These are phyloP conservation scores for Penicillium paxilli DNA, from an alignment of 495 filamentous ascomycete genomes.

Conservation along the genomic window DNA sequence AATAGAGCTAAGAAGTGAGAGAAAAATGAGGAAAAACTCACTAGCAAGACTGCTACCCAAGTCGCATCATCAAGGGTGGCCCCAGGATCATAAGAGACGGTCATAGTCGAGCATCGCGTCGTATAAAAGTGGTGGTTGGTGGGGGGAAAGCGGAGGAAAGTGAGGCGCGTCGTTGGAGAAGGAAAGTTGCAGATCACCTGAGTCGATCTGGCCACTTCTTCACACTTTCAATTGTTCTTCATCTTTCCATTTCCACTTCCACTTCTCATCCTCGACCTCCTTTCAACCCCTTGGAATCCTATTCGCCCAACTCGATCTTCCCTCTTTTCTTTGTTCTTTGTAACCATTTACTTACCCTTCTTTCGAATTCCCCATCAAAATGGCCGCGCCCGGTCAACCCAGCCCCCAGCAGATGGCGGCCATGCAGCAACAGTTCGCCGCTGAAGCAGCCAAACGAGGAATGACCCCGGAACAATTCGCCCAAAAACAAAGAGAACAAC, in stretches of 20 bases:
- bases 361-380: slow-evolving; percentile 21
- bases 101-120: slow-evolving; percentile 27
- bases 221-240: slow-evolving; percentile 12
- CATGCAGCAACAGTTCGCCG: slow-evolving; percentile 82
- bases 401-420: slow-evolving; percentile 78
- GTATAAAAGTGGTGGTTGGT: neutral
- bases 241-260: neutral
- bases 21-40: slow-evolving; percentile 13
- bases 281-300: neutral
- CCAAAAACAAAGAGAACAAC: slow-evolving; percentile 54
- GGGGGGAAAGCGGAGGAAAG: neutral
- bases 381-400: slow-evolving; percentile 63
- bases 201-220: slow-evolving; percentile 42
- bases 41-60: slow-evolving; percentile 38
- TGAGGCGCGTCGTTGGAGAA: neutral
- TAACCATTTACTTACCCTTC: slow-evolving; percentile 2
- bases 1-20: neutral
- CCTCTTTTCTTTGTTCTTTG: slow-evolving; percentile 1
- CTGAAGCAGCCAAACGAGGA: slow-evolving; percentile 71
- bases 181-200: slow-evolving; percentile 24
- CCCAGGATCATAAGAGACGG: slow-evolving; percentile 34
- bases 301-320: neutral
- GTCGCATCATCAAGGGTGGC: slow-evolving; percentile 33
- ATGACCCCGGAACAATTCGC: slow-evolving; percentile 76
- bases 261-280: neutral